Evolutionary conservation across 2,329 filamentous ascomycete species (phyloP), one percentile per base, ranked within the genome.

Genomic region (Epichloe baconii): DNA sequence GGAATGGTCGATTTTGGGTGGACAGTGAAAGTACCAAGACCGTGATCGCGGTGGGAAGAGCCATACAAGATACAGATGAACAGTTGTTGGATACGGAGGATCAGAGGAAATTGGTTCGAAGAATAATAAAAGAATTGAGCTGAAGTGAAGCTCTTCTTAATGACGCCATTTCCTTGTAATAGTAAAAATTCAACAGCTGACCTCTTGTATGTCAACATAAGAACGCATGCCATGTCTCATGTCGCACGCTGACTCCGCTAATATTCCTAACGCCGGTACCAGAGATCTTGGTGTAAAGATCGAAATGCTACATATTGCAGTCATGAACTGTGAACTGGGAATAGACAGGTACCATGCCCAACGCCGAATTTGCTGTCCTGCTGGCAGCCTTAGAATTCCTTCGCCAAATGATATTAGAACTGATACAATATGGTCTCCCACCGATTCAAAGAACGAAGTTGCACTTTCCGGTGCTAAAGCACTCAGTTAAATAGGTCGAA

Each of bases 1-100:
- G 88, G 62, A 98, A 98, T 66, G 93, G 93, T 41, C 84, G 81
- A 65, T 79, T 97, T 21, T 97, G 93, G 89, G 86, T 97, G 14
- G 83, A 91, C 62, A 89, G 85, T 57, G 86, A 85, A 31, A 85
- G 75, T 55, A 71, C 84, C 38, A 85, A 78, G 68, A 82, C 81
- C 35, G 83, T 89, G 7, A 71, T 95, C 55, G 77, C 81, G 1
- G 86, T 97, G 51, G 91, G 90, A 1, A 80, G 80, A 58, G 86
- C 88, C 43, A 71, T 98, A 46, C 77, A 78, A 60, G 80, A 87
- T 63, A 85, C 84, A n/a, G 90, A 97, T 64, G 77, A 84, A 61
- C 76, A 77, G 50, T 71, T 71, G 2, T 68, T 88, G 56, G 76
- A 71, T 3, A 70, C 82, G 35, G 81, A 85, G 47, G 78, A 76